phyloP scores from a whole-genome alignment of 495 filamentous ascomycete genomes.

The Penicillium taxi region DNA sequence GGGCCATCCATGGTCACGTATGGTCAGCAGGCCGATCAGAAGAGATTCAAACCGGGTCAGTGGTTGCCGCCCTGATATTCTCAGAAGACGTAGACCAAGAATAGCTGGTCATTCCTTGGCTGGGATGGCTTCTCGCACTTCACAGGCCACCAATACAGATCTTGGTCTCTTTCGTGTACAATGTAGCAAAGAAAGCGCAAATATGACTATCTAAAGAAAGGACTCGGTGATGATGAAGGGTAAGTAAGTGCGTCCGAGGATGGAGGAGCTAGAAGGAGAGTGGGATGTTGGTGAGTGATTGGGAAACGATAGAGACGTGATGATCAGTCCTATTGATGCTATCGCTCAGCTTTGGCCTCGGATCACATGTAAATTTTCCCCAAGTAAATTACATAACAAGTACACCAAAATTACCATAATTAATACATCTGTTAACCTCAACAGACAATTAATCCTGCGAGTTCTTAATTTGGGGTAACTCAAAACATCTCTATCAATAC shows the following conservation, averaged over 20 bases:
- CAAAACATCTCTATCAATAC: too few species aligned
- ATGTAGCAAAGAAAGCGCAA: too few species aligned
- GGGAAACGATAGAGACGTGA: slow-evolving; percentile 18
- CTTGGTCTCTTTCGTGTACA: not conserved
- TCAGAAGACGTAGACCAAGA: slow-evolving; percentile 20
- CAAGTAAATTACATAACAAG: slow-evolving; percentile 34
- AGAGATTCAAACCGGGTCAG: too few species aligned
- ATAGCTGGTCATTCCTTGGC: slow-evolving; percentile 30
- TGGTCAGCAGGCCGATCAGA: too few species aligned
- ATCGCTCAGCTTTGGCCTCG: slow-evolving; percentile 1
- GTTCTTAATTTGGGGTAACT: too few species aligned
- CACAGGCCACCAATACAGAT: too few species aligned
- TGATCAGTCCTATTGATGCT: slow-evolving; percentile 1
- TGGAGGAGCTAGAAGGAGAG: slow-evolving; percentile 1
- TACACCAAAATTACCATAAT: slow-evolving; percentile 26
- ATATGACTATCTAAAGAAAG: not conserved
- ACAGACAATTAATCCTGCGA: too few species aligned
- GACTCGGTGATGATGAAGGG: not conserved
- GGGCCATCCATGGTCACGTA: slow-evolving; percentile 37
- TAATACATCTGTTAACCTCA: too few species aligned
- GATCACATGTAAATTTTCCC: slow-evolving; percentile 38
- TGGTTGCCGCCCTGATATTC: slow-evolving; percentile 19
- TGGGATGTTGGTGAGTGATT: slow-evolving; percentile 14
- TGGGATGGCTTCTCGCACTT: not conserved
- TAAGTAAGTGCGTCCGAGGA: not conserved